These are phyloP conservation scores for Calonectria ilicicola DNA, from an alignment of 2,329 filamentous ascomycete species.

Conservation along the genomic window DNA sequence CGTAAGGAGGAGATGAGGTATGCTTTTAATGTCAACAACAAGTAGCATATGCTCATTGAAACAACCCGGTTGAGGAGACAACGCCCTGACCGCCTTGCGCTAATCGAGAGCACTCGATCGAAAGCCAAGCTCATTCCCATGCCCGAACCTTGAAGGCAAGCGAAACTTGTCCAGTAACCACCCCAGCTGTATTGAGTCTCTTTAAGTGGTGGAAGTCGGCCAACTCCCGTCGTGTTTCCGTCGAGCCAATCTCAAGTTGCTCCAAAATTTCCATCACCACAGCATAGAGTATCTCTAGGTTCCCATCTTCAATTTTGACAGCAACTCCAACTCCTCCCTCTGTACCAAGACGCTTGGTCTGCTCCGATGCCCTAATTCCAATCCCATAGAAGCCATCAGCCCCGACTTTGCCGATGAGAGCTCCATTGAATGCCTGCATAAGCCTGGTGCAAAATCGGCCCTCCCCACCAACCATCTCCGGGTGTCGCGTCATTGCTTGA, in stretches of 20 bases:
- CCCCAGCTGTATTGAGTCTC: slow-evolving; percentile 52
- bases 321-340: slow-evolving; percentile 55
- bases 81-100: no score
- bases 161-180: slow-evolving; percentile 48
- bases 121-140: neutral
- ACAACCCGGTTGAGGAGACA: no score
- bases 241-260: slow-evolving; percentile 53
- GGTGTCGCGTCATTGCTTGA: slow-evolving; percentile 55
- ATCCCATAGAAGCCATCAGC: slow-evolving; percentile 63
- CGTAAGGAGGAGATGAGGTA: no score
- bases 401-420: slow-evolving; percentile 59
- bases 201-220: slow-evolving; percentile 47
- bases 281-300: slow-evolving; percentile 55
- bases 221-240: slow-evolving; percentile 45
- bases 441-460: slow-evolving; percentile 60
- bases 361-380: slow-evolving; percentile 52
- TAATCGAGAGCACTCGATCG: no score
- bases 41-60: no score
- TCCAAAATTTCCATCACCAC: slow-evolving; percentile 57
- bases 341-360: slow-evolving; percentile 51
- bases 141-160: slow-evolving; percentile 31
- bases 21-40: no score
- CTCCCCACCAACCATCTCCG: slow-evolving; percentile 58
- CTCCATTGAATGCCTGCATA: slow-evolving; percentile 53
- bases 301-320: slow-evolving; percentile 63